Percentiles rank a stretch among this genome's conserved stretches.
Evolutionary conservation across 352 stramenopile species (phyloP).

Genomic region (Plasmopara viticola): DNA sequence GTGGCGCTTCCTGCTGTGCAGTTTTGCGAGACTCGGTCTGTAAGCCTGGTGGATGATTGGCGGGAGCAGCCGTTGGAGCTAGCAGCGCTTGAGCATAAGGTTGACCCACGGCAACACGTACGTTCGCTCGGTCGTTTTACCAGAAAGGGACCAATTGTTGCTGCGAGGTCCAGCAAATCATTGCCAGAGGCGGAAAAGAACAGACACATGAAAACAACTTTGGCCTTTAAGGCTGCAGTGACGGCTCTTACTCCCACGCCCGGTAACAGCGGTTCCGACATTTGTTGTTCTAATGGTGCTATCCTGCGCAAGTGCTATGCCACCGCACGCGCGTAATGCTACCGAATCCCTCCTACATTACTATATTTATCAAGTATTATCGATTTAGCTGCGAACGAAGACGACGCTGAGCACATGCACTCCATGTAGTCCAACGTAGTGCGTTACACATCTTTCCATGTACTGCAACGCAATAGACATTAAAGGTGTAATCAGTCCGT

Average conservation of each 20-base stretch:
- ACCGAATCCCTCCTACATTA: no score
- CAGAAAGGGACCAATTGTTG: slow-evolving; percentile 20
- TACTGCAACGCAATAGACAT: no score
- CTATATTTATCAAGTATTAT: no score
- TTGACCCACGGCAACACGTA: slow-evolving; percentile 13
- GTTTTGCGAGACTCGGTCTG: slow-evolving; percentile 7
- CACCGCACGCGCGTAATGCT: slow-evolving; percentile 13
- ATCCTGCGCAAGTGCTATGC: slow-evolving; percentile 28
- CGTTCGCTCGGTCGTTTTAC: slow-evolving; percentile 22
- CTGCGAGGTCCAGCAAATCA: slow-evolving; percentile 16
- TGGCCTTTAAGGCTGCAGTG: slow-evolving; percentile 7
- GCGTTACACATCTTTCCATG: background rate
- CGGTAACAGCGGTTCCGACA: slow-evolving; percentile 14
- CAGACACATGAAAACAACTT: background rate
- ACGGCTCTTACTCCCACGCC: slow-evolving; percentile 7
- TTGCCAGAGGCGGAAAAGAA: slow-evolving; percentile 18
- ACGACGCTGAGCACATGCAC: no score
- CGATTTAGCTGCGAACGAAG: no score
- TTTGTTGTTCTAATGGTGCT: slow-evolving; percentile 9
- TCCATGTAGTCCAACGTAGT: slow-evolving; percentile 5
- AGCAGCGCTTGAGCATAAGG: slow-evolving; percentile 3
- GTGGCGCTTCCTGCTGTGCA: slow-evolving; percentile 21
- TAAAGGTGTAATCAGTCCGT: no score
- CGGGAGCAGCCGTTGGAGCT: slow-evolving; percentile 3
- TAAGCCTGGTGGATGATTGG: slow-evolving; percentile 3